Evolutionary conservation across 306 rosid genomes (phyloP).

Genomic region (Crataegus laevigata): DNA sequence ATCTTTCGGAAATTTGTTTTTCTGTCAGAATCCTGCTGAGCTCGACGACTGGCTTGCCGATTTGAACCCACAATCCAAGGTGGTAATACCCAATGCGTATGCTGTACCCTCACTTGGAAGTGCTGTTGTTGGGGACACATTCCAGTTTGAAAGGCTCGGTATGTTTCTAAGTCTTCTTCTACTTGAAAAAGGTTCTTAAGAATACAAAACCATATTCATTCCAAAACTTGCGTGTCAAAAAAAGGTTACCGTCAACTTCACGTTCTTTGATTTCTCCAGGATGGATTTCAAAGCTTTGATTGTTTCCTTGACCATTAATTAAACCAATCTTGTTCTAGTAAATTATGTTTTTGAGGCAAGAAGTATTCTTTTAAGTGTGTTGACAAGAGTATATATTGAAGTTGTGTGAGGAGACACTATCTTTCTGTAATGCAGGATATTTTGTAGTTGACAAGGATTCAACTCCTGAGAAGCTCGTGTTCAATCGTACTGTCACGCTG

Average conservation of each 20-base stretch:
- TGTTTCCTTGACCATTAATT: background rate
- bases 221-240: background rate
- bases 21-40: constrained; percentile 81
- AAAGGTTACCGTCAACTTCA: background rate
- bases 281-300: too few relatives aligned
- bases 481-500: constrained; percentile 80
- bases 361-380: background rate
- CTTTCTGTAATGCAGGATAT: constrained; percentile 58
- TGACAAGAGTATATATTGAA: background rate
- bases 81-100: constrained; percentile 51
- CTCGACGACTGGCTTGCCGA: constrained; percentile 91
- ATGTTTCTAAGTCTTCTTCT: constrained; percentile 13
- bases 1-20: background rate
- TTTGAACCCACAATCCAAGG: constrained; percentile 71
- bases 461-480: constrained; percentile 66
- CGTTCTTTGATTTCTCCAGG: background rate
- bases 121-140: constrained; percentile 60
- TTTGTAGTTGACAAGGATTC: constrained; percentile 85
- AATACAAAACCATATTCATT: background rate
- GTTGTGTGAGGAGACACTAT: background rate
- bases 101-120: constrained; percentile 44
- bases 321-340: background rate
- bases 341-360: background rate
- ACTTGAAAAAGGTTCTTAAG: background rate
- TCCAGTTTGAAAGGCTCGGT: constrained; percentile 98